Conservation (phyloP, 139 green algal species). For the Nannochloris sp. region DNA sequence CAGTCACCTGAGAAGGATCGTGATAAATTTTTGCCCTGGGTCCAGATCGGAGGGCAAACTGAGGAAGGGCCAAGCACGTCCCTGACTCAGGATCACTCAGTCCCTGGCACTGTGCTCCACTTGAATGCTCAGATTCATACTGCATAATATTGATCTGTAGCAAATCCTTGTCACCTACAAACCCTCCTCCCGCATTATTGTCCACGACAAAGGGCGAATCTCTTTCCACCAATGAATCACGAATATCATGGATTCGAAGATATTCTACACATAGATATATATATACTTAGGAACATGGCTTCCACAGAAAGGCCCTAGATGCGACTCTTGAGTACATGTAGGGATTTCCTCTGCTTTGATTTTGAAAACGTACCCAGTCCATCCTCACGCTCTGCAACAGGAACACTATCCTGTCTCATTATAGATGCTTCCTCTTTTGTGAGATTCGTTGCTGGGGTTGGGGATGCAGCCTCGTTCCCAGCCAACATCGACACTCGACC, state of each 20-base stretch:
- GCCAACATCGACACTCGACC: no score
- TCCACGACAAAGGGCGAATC: conserved; percentile 55
- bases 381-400: not conserved
- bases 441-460: no score
- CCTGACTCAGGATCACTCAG: conserved; percentile 2
- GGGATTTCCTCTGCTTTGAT: no score
- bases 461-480: no score
- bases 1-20: conserved; percentile 66
- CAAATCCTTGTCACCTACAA: conserved; percentile 62
- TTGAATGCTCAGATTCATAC: conserved; percentile 59
- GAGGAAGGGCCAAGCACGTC: conserved; percentile 52
- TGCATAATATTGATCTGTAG: conserved; percentile 60
- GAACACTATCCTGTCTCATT: not conserved
- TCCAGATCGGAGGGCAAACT: conserved; percentile 67
- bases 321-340: not conserved
- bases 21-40: conserved; percentile 72
- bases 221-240: not conserved
- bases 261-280: not conserved
- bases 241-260: conserved; percentile 4
- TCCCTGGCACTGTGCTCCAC: conserved; percentile 31
- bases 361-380: not conserved
- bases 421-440: no score
- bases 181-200: conserved; percentile 77
- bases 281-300: no score
- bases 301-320: no score